Evolutionary conservation across 2,329 filamentous ascomycete species (phyloP), one percentile per base, ranked within the genome.

Genomic region (Immersiporthe knoxdaviesiana): DNA sequence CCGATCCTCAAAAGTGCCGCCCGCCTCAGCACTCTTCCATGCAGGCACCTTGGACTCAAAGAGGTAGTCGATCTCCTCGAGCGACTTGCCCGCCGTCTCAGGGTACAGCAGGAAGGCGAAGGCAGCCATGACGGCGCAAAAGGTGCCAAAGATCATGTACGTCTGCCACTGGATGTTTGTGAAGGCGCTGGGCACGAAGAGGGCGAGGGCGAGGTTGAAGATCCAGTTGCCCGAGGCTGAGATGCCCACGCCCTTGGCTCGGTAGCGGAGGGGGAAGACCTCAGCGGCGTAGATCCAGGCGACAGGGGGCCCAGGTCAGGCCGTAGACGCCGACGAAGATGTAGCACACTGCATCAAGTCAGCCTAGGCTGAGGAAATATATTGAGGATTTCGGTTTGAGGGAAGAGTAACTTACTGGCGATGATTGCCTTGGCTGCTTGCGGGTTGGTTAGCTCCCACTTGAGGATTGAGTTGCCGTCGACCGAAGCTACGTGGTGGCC

Each of bases 71-170:
- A 85, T 82, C 71, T 87, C 85, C 71, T 88, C 85, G 1, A 88
- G 79, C 0, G 83, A 83, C 78, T 86, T 87, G 65, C 84, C 83
- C 32, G 81, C 81, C 0, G 85, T 88, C 76, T 88, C 86, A 0
- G 86, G 86, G 77, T 88, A 88, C 63, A 83, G 73, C 72, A 88
- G 87, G 75, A 84, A 83, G 37, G 83, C 81, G 72, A 87, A 84
- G 65, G 84, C 74, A 67, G 84, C 83, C 77, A 84, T 84, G 50
- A 77, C 73, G n/a, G 79, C 78, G 72, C 83, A 84, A 76, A 86
- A 85, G n/a, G 85, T 78, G 52, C 80, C 84, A 67, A 87, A 87
- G 24, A 86, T 74, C 67, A 85, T 79, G 73, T 87, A 87, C 0
- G 82, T 82, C 75, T 82, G 77, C 85, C 85, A 88, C 60, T 79